Evolutionary conservation across 495 filamentous ascomycete species (phyloP), one percentile per base, ranked within the genome.

Genomic region (Penicillium mononematosum): DNA sequence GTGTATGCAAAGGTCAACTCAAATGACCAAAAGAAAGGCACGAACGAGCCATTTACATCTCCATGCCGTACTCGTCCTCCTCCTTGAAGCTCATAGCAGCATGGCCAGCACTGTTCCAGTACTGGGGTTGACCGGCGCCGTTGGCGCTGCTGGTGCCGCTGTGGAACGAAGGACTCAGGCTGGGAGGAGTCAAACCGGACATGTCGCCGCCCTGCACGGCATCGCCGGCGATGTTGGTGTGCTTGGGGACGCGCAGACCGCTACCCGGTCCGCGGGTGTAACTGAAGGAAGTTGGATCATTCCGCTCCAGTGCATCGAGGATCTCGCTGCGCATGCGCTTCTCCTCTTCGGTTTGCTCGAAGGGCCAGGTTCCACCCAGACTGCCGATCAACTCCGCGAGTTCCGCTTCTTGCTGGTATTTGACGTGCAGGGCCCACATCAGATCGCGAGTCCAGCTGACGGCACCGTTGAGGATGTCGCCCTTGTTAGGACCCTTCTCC

Each of bases 401-500:
- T 61, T 96, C 87, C 19, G 91, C 84, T 68, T 96, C 88, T 66
- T 96, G 91, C 63, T 93, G 85, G 48, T 93, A 78, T 71, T 96
- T 96, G 58, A 87, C 75, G 61, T 95, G 83, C 39, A 96, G 75
- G 69, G 92, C 83, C 94, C 94, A 98, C 94, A 98, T 98, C 43
- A 98, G 77, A 73, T 98, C 94, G 45, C 93, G 86, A 58, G 88
- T 96, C 94, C 94, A 98, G 71, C 89, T 88, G 46, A 98, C 94
- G 16, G 94, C 89, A 29, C 94, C 94, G 68, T 98, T 98, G 53
- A 98, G 85, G 51, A 98, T 98, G 66, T 98, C 94, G 42, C 94
- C 94, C 74, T 98, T 98, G 79, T 98, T 98, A 0, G 94, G 94
- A 1, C 95, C 95, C 61, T 98, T 97, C 73, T 98, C 94, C 63